These are phyloP conservation scores for Hymenoscyphus linearis DNA, from an alignment of 2,329 filamentous ascomycete species.

Conservation along the genomic window DNA sequence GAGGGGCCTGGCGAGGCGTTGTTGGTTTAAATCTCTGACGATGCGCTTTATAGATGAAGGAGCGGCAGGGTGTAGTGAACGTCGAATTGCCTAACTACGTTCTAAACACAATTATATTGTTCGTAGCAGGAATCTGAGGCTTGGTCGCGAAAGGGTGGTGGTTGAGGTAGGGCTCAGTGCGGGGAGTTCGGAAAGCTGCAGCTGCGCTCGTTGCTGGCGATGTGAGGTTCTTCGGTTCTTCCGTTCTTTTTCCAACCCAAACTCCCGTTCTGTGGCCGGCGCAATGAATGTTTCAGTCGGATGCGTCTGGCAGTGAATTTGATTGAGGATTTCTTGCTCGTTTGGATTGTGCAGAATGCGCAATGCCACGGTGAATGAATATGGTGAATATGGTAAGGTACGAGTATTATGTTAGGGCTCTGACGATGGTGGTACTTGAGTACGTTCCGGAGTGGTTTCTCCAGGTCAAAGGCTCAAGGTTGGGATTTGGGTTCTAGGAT, in stretches of 20 bases:
- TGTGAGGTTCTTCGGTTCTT: constrained; percentile 14
- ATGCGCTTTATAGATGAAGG: constrained; percentile 17
- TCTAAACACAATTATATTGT: constrained; percentile 25
- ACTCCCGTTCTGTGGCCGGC: constrained; percentile 7
- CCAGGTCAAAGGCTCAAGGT: background rate
- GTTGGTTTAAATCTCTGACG: constrained; percentile 18
- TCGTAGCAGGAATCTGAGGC: constrained; percentile 22
- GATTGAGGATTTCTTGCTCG: constrained; percentile 13
- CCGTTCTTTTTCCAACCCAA: constrained; percentile 7
- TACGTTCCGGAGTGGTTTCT: background rate
- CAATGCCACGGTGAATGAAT: constrained; percentile 2
- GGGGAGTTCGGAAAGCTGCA: constrained; percentile 29
- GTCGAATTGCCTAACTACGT: constrained; percentile 17
- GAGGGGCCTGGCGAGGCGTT: constrained; percentile 2
- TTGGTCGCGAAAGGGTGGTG: constrained; percentile 21
- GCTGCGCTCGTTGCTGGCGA: constrained; percentile 16
- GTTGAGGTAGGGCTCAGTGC: constrained; percentile 22
- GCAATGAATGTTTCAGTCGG: constrained; percentile 9
- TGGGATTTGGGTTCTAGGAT: too few species aligned
- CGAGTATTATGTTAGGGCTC: background rate
- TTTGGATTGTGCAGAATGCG: constrained; percentile 3
- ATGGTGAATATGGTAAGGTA: background rate
- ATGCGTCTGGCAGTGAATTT: constrained; percentile 3
- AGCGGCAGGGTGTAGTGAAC: constrained; percentile 16
- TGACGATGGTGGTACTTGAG: too few species aligned